Conservation (phyloP, 1,284 basidiomycete genomes). For the Papiliotrema nemorosa region DNA sequence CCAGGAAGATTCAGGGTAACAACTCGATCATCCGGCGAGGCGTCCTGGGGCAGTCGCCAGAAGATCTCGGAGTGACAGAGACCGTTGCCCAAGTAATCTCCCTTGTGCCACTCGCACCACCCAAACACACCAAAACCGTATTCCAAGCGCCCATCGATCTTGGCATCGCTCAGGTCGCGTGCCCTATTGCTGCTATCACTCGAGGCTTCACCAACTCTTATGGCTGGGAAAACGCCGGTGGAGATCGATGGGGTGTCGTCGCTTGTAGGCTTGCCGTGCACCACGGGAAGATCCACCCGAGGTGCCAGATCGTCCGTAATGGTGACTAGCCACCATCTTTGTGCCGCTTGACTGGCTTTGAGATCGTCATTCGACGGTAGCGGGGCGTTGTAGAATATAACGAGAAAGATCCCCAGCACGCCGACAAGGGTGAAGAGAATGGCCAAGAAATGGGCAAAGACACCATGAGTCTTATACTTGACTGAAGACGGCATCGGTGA, state of each 20-base stretch:
- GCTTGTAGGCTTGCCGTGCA: background rate
- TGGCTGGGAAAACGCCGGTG: background rate
- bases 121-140: slow-evolving; percentile 12
- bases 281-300: background rate
- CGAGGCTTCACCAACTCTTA: background rate
- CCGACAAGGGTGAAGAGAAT: background rate
- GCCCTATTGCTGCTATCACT: background rate
- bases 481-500: too few species aligned
- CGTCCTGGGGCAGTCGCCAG: slow-evolving; percentile 10
- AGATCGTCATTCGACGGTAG: background rate
- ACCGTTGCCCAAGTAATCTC: slow-evolving; percentile 1
- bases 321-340: slow-evolving; percentile 6
- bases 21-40: slow-evolving; percentile 4
- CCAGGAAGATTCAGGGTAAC: slow-evolving; percentile 6
- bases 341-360: background rate
- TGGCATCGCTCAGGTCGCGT: background rate
- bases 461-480: background rate
- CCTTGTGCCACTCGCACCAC: slow-evolving; percentile 11
- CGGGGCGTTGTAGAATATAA: slow-evolving; percentile 1
- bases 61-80: slow-evolving; percentile 6
- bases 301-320: background rate
- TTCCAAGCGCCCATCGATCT: background rate
- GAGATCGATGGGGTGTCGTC: background rate
- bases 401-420: background rate
- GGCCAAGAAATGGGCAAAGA: slow-evolving; percentile 2